These are phyloP conservation scores for Oryza glumipatula DNA, from an alignment of 176 grass and related monocot species.

Conservation along the genomic window DNA sequence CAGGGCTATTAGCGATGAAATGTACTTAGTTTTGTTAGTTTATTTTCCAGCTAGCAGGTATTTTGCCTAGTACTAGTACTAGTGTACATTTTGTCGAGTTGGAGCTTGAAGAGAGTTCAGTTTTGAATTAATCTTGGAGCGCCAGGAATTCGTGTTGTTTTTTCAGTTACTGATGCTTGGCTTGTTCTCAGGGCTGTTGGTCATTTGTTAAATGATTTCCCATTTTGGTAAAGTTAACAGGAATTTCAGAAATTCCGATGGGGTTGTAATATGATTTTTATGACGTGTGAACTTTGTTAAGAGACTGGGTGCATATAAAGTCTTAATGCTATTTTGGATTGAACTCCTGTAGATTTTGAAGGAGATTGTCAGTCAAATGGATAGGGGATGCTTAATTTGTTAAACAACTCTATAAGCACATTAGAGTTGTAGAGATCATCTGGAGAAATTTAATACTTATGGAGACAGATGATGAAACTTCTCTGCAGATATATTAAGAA, in stretches of 20 bases:
- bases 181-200: background rate
- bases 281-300: background rate
- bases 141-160: background rate
- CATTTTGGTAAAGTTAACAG: background rate
- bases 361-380: background rate
- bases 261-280: too few relatives aligned
- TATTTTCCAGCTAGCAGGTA: too few relatives aligned
- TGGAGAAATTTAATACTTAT: too few relatives aligned
- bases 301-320: background rate
- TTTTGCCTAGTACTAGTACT: too few relatives aligned
- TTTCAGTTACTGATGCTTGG: background rate
- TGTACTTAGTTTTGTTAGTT: too few relatives aligned
- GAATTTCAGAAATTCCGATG: background rate
- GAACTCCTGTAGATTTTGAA: conserved; percentile 19
- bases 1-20: too few relatives aligned
- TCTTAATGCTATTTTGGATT: background rate
- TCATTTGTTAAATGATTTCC: background rate
- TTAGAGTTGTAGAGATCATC: too few relatives aligned
- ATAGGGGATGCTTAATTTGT: background rate
- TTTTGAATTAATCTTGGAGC: background rate
- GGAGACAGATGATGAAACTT: too few relatives aligned
- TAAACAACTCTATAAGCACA: too few relatives aligned
- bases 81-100: conserved; percentile 3
- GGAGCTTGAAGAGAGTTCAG: background rate
- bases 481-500: too few relatives aligned